A percentile compares a stretch with the other conserved stretches of the same genome.
Evolutionary conservation across 352 stramenopile genomes (phyloP).

Genomic region (Globisporangium megalacanthum): DNA sequence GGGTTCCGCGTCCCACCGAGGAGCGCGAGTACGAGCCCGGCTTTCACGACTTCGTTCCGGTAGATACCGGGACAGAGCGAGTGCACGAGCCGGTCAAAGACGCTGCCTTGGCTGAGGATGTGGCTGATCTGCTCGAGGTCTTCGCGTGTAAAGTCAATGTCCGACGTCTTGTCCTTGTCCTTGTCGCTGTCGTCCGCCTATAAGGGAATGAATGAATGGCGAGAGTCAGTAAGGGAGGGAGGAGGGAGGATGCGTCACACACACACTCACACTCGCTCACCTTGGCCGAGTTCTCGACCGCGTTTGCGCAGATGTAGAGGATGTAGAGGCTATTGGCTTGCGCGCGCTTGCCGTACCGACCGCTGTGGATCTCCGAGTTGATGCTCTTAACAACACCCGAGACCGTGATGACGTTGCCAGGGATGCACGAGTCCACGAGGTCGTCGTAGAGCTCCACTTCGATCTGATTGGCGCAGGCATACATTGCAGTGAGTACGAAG

Average conservation of each 20-base stretch:
- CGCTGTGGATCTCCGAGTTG: constrained; percentile 91
- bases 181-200: constrained; percentile 28
- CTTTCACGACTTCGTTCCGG: constrained; percentile 98
- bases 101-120: constrained; percentile 83
- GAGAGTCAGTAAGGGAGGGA: neutral
- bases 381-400: constrained; percentile 93
- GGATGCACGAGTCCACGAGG: constrained; percentile 94
- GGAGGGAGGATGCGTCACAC: neutral
- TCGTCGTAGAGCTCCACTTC: constrained; percentile 88
- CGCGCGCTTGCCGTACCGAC: constrained; percentile 86
- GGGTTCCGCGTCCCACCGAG: constrained; percentile 89
- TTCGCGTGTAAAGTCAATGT: constrained; percentile 83
- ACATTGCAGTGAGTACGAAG: neutral
- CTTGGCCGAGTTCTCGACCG: constrained; percentile 72
- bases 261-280: constrained; percentile 13
- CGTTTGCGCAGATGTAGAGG: constrained; percentile 92
- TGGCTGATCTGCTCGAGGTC: constrained; percentile 90
- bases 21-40: constrained; percentile 92
- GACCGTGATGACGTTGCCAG: constrained; percentile 93
- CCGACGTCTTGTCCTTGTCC: constrained; percentile 46
- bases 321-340: constrained; percentile 91
- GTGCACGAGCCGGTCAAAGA: constrained; percentile 94
- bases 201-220: neutral
- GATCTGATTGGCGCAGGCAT: constrained; percentile 30
- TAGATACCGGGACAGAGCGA: constrained; percentile 96